phyloP scores from a whole-genome alignment of 2,329 filamentous ascomycete genomes.

The Trichothecium sympodiale region DNA sequence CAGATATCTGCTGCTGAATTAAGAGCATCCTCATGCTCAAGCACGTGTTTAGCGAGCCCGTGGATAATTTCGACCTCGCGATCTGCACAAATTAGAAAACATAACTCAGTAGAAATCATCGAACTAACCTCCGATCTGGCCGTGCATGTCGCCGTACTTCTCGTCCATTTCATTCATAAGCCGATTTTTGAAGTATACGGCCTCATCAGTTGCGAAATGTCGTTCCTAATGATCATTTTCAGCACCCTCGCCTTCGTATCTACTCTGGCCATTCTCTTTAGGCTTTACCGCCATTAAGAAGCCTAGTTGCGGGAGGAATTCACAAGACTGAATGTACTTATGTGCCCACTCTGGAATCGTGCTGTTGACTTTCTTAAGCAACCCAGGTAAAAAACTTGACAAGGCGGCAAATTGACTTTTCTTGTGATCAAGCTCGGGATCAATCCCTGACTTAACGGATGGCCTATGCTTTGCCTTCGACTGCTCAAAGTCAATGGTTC shows the following conservation, averaged over 20 bases:
- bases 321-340: slow-evolving; percentile 56
- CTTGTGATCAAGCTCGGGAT: slow-evolving; percentile 63
- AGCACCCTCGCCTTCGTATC: slow-evolving; percentile 50
- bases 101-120: not conserved
- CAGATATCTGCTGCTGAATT: slow-evolving; percentile 63
- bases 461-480: slow-evolving; percentile 62
- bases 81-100: slow-evolving; percentile 37
- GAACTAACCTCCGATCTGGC: slow-evolving; percentile 62
- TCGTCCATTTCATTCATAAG: slow-evolving; percentile 73
- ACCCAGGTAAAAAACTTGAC: slow-evolving; percentile 57
- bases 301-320: slow-evolving; percentile 84
- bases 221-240: slow-evolving; percentile 59
- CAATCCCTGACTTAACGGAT: slow-evolving; percentile 61
- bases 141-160: slow-evolving; percentile 75
- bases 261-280: slow-evolving; percentile 39
- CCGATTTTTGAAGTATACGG: slow-evolving; percentile 77
- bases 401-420: slow-evolving; percentile 72
- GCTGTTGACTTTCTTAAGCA: slow-evolving; percentile 51
- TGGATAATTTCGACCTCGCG: slow-evolving; percentile 85
- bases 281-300: slow-evolving; percentile 70
- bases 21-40: slow-evolving; percentile 58
- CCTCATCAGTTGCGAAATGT: slow-evolving; percentile 60
- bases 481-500: slow-evolving; percentile 69
- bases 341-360: slow-evolving; percentile 50
- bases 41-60: slow-evolving; percentile 56